A percentile compares a stretch with the other conserved stretches of the same genome.
Conservation (phyloP, 495 filamentous ascomycete genomes). For the Hypoxylon cercidicola region DNA sequence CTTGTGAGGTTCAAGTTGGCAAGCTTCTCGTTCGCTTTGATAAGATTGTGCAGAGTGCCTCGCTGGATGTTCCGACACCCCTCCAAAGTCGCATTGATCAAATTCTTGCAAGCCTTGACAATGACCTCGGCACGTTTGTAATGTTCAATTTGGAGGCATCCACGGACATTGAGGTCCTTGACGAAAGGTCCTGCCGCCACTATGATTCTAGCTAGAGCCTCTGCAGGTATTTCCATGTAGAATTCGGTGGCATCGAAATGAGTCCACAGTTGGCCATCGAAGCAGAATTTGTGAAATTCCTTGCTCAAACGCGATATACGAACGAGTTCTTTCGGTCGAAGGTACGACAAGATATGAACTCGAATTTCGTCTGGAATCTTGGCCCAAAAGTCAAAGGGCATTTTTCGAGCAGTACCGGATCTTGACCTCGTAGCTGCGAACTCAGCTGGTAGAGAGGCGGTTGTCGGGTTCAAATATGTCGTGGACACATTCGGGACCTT, state of each 20-base stretch:
- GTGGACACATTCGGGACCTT: constrained; percentile 44
- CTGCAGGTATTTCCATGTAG: constrained; percentile 86
- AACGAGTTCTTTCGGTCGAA: constrained; percentile 85
- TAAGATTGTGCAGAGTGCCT: constrained; percentile 78
- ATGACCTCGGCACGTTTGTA: constrained; percentile 80
- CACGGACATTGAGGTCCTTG: constrained; percentile 80
- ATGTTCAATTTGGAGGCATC: constrained; percentile 74
- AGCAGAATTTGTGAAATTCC: constrained; percentile 85
- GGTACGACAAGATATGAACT: constrained; percentile 77
- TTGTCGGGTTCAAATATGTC: constrained; percentile 49
- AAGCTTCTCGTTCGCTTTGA: constrained; percentile 79
- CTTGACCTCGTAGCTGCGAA: constrained; percentile 48
- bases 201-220: constrained; percentile 85
- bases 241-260: constrained; percentile 85
- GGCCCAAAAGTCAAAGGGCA: constrained; percentile 77
- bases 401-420: constrained; percentile 50
- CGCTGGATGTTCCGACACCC: constrained; percentile 86
- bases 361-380: constrained; percentile 85
- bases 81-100: constrained; percentile 87
- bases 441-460: constrained; percentile 73
- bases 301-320: constrained; percentile 83
- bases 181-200: constrained; percentile 87
- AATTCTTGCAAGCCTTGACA: constrained; percentile 82
- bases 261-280: constrained; percentile 94
- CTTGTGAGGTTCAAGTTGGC: constrained; percentile 87